These are phyloP conservation scores for Emericellopsis atlantica DNA, from an alignment of 2,329 filamentous ascomycete species.

Conservation along the genomic window DNA sequence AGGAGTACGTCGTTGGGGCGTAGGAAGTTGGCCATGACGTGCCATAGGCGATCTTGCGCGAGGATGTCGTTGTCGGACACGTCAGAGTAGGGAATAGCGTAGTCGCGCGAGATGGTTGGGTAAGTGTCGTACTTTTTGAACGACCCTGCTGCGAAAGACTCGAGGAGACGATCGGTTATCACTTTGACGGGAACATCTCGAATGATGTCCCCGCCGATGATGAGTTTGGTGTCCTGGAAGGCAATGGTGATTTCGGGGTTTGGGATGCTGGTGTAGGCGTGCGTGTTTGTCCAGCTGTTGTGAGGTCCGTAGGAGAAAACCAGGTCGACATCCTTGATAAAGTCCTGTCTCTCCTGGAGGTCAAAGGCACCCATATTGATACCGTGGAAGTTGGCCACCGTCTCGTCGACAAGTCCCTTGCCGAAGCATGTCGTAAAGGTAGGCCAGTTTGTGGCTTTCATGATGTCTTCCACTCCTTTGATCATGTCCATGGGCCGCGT, in stretches of 20 bases:
- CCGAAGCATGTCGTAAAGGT: slow-evolving; percentile 33
- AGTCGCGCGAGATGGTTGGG: neutral
- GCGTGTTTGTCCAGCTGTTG: slow-evolving; percentile 32
- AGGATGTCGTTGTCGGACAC: slow-evolving; percentile 19
- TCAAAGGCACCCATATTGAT: slow-evolving; percentile 31
- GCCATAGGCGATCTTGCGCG: slow-evolving; percentile 35
- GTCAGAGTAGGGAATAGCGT: slow-evolving; percentile 5
- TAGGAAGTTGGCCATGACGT: slow-evolving; percentile 30
- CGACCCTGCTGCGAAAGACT: slow-evolving; percentile 9
- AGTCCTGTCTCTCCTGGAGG: slow-evolving; percentile 16
- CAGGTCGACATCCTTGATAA: slow-evolving; percentile 27
- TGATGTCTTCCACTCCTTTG: slow-evolving; percentile 26
- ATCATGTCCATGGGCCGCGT: slow-evolving; percentile 26
- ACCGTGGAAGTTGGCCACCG: slow-evolving; percentile 31
- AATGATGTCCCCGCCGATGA: neutral
- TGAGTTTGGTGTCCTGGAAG: slow-evolving; percentile 12
- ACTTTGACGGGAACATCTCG: neutral
- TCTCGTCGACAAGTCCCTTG: slow-evolving; percentile 37
- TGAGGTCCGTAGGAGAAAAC: slow-evolving; percentile 32
- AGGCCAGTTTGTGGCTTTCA: slow-evolving; percentile 28
- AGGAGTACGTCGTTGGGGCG: slow-evolving; percentile 40
- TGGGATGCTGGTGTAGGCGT: slow-evolving; percentile 21
- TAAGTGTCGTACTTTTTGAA: neutral
- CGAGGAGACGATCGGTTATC: slow-evolving; percentile 10
- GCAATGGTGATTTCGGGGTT: slow-evolving; percentile 15